These are phyloP conservation scores for Groenewaldozyma sp. DNA, from an alignment of 1,139 yeast species.

Conservation along the genomic window DNA sequence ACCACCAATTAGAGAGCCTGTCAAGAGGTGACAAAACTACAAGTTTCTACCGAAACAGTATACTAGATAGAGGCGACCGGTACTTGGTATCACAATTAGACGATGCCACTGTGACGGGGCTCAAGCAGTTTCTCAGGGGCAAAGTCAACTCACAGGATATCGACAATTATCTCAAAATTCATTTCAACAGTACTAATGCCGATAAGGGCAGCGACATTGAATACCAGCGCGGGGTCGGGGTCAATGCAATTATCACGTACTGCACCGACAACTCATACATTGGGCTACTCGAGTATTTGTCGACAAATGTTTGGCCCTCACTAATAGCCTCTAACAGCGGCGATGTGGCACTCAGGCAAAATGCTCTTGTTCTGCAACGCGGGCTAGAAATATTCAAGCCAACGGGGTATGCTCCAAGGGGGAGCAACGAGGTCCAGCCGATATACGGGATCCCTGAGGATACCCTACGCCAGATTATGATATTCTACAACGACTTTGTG, in stretches of 20 bases:
- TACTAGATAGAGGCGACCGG: neutral
- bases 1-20: neutral
- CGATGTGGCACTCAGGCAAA: neutral
- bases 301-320: neutral
- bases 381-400: neutral
- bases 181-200: slow-evolving; percentile 6
- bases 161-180: slow-evolving; percentile 14
- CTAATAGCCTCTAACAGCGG: neutral
- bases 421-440: neutral
- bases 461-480: neutral
- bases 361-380: neutral
- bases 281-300: neutral
- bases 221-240: neutral
- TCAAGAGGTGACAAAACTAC: neutral
- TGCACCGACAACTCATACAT: neutral
- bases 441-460: neutral
- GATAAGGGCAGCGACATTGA: neutral
- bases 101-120: neutral
- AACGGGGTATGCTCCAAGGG: neutral
- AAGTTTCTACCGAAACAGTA: slow-evolving; percentile 1
- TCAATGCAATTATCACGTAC: neutral
- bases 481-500: slow-evolving; percentile 2
- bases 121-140: neutral
- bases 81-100: neutral
- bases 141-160: slow-evolving; percentile 10